Conservation (phyloP, 345 rosid genomes). For the Heritiera fomes region DNA sequence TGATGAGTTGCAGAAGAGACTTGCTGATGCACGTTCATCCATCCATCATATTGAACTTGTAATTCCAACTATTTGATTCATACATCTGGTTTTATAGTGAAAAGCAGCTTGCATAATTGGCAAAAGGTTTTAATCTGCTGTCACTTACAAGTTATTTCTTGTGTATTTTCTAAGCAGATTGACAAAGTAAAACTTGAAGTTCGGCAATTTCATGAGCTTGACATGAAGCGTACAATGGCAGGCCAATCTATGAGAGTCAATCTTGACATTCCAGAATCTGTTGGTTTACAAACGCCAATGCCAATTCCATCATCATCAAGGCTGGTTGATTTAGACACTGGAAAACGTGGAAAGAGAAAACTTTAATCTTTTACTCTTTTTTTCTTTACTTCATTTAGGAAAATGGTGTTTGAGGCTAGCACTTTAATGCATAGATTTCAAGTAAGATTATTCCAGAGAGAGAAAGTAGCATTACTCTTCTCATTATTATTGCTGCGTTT, state of each 20-base stretch:
- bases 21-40: constrained; percentile 88
- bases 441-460: constrained; percentile 3
- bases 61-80: constrained; percentile 12
- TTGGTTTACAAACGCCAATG: constrained; percentile 62
- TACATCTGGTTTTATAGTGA: neutral
- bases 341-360: constrained; percentile 60
- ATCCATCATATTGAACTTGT: constrained; percentile 88
- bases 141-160: constrained; percentile 11
- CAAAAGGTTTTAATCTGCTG: neutral
- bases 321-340: constrained; percentile 50
- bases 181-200: constrained; percentile 62
- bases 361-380: constrained; percentile 16
- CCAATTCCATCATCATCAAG: constrained; percentile 57
- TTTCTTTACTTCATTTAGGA: neutral
- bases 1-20: constrained; percentile 79
- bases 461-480: neutral
- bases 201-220: constrained; percentile 44
- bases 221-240: constrained; percentile 40
- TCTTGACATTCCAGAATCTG: constrained; percentile 89
- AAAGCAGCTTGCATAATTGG: neutral
- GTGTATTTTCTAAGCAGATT: constrained; percentile 47
- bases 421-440: neutral
- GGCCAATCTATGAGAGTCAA: constrained; percentile 50
- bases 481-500: neutral
- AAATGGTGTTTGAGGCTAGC: neutral